Conservation (phyloP, 2,329 filamentous ascomycete genomes). For the Colletotrichum kahawae region DNA sequence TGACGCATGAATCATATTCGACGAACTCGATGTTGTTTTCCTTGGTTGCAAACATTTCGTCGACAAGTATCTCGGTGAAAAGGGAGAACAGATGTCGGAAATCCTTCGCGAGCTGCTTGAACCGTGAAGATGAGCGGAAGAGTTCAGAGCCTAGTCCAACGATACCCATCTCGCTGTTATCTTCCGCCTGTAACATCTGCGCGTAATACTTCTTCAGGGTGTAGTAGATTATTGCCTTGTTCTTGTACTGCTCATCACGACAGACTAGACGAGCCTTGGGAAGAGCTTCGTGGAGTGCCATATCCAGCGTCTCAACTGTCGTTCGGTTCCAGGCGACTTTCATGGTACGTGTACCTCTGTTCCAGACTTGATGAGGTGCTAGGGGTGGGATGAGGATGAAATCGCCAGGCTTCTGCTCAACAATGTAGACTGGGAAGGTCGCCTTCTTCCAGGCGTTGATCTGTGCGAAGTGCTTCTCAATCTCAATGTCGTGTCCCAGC, state of each 20-base stretch:
- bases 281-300: slow-evolving; percentile 85
- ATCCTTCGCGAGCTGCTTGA: slow-evolving; percentile 78
- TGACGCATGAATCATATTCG: slow-evolving; percentile 87
- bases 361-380: slow-evolving; percentile 98
- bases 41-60: slow-evolving; percentile 81
- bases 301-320: slow-evolving; percentile 86
- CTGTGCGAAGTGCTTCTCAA: slow-evolving; percentile 96
- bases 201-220: slow-evolving; percentile 79
- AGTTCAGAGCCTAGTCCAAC: slow-evolving; percentile 54
- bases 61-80: slow-evolving; percentile 79
- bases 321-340: slow-evolving; percentile 99
- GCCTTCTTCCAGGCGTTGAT: slow-evolving; percentile 95
- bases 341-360: slow-evolving; percentile 92
- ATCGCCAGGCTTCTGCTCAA: slow-evolving; percentile 89
- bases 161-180: slow-evolving; percentile 48
- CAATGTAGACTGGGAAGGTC: slow-evolving; percentile 89
- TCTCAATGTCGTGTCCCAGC: slow-evolving; percentile 94
- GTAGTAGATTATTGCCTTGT: slow-evolving; percentile 93
- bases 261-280: slow-evolving; percentile 90
- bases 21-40: slow-evolving; percentile 77
- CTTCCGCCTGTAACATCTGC: slow-evolving; percentile 63
- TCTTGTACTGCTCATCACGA: slow-evolving; percentile 98
- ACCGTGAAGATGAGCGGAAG: slow-evolving; percentile 44
- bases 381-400: slow-evolving; percentile 93
- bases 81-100: slow-evolving; percentile 82